Percentiles rank a stretch among this genome's conserved stretches.
Evolutionary conservation across 768 basidiomycete species (phyloP).

Genomic region (Leccinum fibrillosum): DNA sequence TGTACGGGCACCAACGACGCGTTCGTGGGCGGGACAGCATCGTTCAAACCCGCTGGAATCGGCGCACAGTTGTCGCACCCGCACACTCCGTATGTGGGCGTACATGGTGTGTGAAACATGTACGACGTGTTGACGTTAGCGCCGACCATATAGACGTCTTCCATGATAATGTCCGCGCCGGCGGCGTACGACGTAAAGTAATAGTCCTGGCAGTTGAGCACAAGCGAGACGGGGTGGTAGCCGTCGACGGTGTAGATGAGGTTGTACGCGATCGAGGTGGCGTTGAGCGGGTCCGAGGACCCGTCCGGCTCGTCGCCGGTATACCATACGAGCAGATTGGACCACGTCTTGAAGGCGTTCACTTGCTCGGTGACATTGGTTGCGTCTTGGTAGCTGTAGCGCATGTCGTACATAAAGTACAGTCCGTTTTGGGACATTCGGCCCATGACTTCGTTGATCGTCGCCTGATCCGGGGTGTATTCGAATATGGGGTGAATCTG

Average conservation of each 20-base stretch:
- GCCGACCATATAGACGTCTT: conserved; percentile 48
- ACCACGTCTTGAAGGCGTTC: conserved; percentile 58
- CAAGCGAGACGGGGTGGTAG: conserved; percentile 65
- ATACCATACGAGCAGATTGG: conserved; percentile 70
- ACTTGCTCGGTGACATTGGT: conserved; percentile 63
- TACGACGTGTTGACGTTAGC: conserved; percentile 64
- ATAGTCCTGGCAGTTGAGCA: conserved; percentile 65
- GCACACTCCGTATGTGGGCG: conserved; percentile 63
- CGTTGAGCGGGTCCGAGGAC: conserved; percentile 60
- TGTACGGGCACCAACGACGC: conserved; percentile 14
- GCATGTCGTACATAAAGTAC: conserved; percentile 84
- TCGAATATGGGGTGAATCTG: conserved; percentile 70
- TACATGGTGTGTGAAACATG: conserved; percentile 60
- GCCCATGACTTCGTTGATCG: conserved; percentile 46
- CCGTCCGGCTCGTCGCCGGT: conserved; percentile 75
- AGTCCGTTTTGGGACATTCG: conserved; percentile 60
- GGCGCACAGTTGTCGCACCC: conserved; percentile 63
- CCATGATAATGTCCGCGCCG: conserved; percentile 68
- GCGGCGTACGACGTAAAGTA: conserved; percentile 54
- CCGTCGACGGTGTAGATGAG: conserved; percentile 61
- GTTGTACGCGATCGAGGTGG: conserved; percentile 46
- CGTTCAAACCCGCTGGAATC: conserved; percentile 39
- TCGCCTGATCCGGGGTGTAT: conserved; percentile 53
- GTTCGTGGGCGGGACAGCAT: conserved; percentile 24
- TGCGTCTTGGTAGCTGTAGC: conserved; percentile 61